phyloP scores from a whole-genome alignment of 139 green algal species.

The Medakamo hakoo region DNA sequence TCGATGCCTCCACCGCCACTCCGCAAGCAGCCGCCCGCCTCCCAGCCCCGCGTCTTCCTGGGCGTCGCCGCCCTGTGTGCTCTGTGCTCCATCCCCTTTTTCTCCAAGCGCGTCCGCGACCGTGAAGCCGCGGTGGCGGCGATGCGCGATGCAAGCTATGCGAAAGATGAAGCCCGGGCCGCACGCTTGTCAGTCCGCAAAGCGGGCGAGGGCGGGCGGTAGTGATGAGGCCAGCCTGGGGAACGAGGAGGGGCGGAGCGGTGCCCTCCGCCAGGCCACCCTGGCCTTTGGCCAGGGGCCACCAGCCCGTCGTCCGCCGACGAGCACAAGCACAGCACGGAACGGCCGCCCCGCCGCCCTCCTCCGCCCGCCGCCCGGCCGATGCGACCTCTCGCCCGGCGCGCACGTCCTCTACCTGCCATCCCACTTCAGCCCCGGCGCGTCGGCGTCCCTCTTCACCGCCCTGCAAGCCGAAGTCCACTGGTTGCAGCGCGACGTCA shows the following conservation, averaged over 20 bases:
- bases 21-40: no score
- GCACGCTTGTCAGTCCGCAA: neutral
- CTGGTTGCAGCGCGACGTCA: slow-evolving; percentile 25
- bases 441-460: slow-evolving; percentile 3
- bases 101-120: neutral
- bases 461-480: slow-evolving; percentile 8
- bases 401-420: neutral
- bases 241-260: no score
- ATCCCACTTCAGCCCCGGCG: no score
- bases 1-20: no score
- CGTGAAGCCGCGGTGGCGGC: neutral
- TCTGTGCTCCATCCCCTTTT: neutral
- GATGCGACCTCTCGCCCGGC: neutral
- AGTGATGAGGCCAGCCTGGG: no score
- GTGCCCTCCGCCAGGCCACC: no score
- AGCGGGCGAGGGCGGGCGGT: no score
- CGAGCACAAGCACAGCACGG: no score
- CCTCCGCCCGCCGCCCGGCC: no score
- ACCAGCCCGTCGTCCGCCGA: no score
- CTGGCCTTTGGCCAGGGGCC: no score
- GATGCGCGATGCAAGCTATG: neutral
- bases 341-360: no score
- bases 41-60: neutral
- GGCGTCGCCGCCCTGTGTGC: neutral
- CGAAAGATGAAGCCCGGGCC: neutral